Evolutionary conservation across 2,329 filamentous ascomycete species (phyloP).

Genomic region (Hysterium pulicare): DNA sequence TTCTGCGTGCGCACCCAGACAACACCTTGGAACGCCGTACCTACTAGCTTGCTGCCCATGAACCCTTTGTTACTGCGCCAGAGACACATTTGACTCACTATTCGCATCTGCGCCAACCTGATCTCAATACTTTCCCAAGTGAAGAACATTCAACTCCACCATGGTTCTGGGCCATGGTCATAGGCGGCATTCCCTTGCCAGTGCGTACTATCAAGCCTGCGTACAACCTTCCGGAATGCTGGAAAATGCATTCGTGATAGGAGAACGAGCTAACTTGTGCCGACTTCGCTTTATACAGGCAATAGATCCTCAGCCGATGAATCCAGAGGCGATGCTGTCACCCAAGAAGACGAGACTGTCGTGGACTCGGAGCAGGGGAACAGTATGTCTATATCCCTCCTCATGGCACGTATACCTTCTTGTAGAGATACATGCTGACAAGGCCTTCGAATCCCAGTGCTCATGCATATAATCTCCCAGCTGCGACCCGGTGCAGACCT

Average conservation of each 20-base stretch:
- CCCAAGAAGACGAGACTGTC: constrained; percentile 66
- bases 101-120: too few relatives aligned
- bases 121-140: too few relatives aligned
- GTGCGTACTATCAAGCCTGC: constrained; percentile 25
- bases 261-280: constrained; percentile 15
- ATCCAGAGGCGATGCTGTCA: constrained; percentile 37
- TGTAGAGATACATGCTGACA: constrained; percentile 4
- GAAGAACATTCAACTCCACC: too few relatives aligned
- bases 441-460: constrained; percentile 55
- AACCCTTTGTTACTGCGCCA: neutral
- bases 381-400: constrained; percentile 54
- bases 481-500: constrained; percentile 92
- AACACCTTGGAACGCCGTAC: neutral
- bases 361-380: constrained; percentile 93
- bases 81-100: too few relatives aligned
- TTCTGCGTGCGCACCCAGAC: neutral
- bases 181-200: constrained; percentile 46
- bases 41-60: neutral
- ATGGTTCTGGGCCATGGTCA: constrained; percentile 50
- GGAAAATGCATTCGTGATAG: neutral
- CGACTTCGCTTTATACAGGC: constrained; percentile 20
- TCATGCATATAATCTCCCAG: constrained; percentile 96
- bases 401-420: constrained; percentile 3
- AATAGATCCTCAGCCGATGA: constrained; percentile 44
- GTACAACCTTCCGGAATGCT: neutral